phyloP scores from a whole-genome alignment of 441 rosid genomes.

The Isatis lusitanica region DNA sequence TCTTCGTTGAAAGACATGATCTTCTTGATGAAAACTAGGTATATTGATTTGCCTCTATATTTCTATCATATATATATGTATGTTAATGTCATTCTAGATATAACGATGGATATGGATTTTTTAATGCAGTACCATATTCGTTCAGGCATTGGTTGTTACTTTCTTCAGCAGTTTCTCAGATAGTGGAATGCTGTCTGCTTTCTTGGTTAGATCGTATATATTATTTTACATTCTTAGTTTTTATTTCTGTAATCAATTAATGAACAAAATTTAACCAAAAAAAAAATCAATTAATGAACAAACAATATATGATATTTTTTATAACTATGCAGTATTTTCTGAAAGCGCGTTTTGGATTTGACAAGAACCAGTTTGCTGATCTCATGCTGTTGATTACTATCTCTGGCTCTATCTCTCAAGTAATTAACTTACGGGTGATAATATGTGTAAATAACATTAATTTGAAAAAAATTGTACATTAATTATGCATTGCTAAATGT shows the following conservation, averaged over 20 bases:
- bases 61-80: neutral
- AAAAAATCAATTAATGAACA: neutral
- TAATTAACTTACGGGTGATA: constrained; percentile 15
- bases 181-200: constrained; percentile 63
- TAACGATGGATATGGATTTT: neutral
- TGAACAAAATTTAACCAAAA: too few species aligned
- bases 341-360: constrained; percentile 88
- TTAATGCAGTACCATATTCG: constrained; percentile 59
- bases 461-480: neutral
- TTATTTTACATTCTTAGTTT: neutral
- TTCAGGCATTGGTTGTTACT: constrained; percentile 69
- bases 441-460: neutral
- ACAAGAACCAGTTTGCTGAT: constrained; percentile 83
- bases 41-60: neutral
- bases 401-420: constrained; percentile 68
- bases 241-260: neutral
- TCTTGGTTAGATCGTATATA: constrained; percentile 45
- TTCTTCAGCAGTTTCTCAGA: constrained; percentile 73
- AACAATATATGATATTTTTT: neutral
- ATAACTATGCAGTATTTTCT: constrained; percentile 61
- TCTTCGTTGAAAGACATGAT: constrained; percentile 45
- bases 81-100: neutral
- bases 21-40: constrained; percentile 66
- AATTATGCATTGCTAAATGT: neutral
- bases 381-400: constrained; percentile 53